phyloP scores from a whole-genome alignment of 2,329 filamentous ascomycete species.

The Phyllosticta paracitricarpa region DNA sequence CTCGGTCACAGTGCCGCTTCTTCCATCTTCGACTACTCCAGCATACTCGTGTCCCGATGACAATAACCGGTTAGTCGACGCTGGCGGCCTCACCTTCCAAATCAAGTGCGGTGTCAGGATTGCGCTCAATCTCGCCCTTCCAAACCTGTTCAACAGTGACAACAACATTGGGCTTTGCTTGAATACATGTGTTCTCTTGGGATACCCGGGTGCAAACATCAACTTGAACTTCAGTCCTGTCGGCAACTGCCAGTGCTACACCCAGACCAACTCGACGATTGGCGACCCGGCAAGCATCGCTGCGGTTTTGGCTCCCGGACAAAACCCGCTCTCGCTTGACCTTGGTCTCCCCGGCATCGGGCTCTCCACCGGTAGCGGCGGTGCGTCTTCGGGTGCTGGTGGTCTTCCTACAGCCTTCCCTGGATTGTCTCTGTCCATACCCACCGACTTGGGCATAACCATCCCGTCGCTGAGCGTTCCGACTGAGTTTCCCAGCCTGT shows the following conservation, averaged over 20 bases:
- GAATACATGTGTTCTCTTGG: constrained; percentile 3
- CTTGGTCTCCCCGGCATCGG: background rate
- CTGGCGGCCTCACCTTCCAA: background rate
- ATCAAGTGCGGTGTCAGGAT: constrained; percentile 8
- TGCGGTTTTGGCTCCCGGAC: background rate
- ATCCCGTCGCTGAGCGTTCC: background rate
- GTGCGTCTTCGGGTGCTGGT: background rate
- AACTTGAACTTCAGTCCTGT: constrained; percentile 1
- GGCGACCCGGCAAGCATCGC: constrained; percentile 1
- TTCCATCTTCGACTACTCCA: background rate
- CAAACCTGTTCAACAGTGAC: constrained; percentile 2
- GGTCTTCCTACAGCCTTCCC: background rate
- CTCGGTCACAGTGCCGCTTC: background rate
- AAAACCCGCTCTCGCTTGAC: background rate
- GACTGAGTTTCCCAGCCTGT: background rate
- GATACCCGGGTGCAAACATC: background rate
- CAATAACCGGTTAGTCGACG: background rate
- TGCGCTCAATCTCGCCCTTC: constrained; percentile 1
- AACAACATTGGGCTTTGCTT: constrained; percentile 5
- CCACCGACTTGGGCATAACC: background rate
- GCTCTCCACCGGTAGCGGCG: background rate
- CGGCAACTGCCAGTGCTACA: constrained; percentile 5
- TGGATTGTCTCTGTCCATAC: background rate
- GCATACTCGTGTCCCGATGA: background rate
- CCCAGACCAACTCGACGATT: background rate